These are phyloP conservation scores for Erysimum cheiranthoides DNA, from an alignment of 345 rosid species.

Conservation along the genomic window DNA sequence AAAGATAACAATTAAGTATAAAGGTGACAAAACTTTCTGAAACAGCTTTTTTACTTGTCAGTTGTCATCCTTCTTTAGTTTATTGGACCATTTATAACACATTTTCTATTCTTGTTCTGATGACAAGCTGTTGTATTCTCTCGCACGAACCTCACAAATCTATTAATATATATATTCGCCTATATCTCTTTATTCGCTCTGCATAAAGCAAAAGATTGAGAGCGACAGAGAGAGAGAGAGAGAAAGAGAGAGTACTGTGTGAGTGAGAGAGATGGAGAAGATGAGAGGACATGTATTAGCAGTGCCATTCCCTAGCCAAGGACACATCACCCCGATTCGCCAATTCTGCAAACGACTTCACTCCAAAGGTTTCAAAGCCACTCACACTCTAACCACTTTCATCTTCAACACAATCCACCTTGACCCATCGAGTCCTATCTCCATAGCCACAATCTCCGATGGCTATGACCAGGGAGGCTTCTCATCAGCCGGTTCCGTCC, in stretches of 20 bases:
- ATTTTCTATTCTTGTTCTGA: conserved; percentile 1
- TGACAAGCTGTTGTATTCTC: conserved; percentile 27
- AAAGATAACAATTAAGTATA: too few relatives aligned
- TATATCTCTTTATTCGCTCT: neutral
- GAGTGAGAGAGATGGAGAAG: conserved; percentile 34
- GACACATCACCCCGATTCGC: conserved; percentile 62
- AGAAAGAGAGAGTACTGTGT: neutral
- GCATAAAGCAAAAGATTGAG: neutral
- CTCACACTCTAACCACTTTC: conserved; percentile 49
- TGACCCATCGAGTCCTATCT: conserved; percentile 13
- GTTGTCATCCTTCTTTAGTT: neutral
- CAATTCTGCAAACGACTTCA: conserved; percentile 62
- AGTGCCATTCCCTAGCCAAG: conserved; percentile 51
- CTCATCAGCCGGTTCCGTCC: conserved; percentile 15
- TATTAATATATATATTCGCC: conserved; percentile 19
- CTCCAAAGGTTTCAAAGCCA: conserved; percentile 55
- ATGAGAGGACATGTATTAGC: conserved; percentile 46
- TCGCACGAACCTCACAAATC: neutral
- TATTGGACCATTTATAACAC: neutral
- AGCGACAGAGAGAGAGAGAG: neutral
- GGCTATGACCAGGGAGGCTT: conserved; percentile 37
- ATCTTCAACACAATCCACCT: conserved; percentile 44
- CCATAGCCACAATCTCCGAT: conserved; percentile 32
- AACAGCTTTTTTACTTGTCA: neutral
- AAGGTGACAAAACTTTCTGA: neutral